Base-by-base conservation (phyloP, 1,139 yeast species). In the Candida freyschussii region DNA sequence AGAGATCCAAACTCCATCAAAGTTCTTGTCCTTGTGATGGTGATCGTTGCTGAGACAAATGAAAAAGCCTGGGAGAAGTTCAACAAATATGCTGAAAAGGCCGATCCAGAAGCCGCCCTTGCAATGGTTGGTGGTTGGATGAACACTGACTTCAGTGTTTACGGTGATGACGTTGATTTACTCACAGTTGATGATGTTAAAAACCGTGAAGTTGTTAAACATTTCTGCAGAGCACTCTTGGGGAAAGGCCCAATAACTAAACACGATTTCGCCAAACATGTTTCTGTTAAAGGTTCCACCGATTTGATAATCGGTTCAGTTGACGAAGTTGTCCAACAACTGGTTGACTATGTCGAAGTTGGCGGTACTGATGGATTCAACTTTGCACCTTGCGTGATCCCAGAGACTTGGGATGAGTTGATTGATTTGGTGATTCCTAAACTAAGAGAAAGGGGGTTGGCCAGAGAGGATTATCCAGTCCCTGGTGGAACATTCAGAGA, bases 301-400 rank as follows among this genome's bases (percentile, higher is more conserved):
- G 30, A 27, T 12, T 19, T 36, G 24, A 24, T 17, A 12, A 26
- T 37, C 23, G 59, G 60, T 6, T 41, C 56, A 1, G 46, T 55
- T 6, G 32, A 39, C n/a, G 47, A 47, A 24, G 56, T 56, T 12
- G 59, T 57, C 4, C 55, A 56, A 24, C 38, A 43, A 20, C 34
- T 56, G 12, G 51, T 53, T 17, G 37, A 39, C 14, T 52, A 56
- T 54, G 53, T 52, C 6, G 54, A 54, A 7, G 33, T 41, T 11
- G 41, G 50, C n/a, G 59, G 50, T 18, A 47, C 55, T 14, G 61
- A 56, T 31, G 61, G 61, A 8, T 56, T 56, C 44, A 56, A 56
- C 33, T 40, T 56, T 21, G 45, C 51, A 7, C 42, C 48, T 27
- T 47, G 50, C 7, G 32, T 40, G 9, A 32, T 47, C 15, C 61